Conservation (phyloP, 176 grass and related monocot genomes). For the Carex kokanica region DNA sequence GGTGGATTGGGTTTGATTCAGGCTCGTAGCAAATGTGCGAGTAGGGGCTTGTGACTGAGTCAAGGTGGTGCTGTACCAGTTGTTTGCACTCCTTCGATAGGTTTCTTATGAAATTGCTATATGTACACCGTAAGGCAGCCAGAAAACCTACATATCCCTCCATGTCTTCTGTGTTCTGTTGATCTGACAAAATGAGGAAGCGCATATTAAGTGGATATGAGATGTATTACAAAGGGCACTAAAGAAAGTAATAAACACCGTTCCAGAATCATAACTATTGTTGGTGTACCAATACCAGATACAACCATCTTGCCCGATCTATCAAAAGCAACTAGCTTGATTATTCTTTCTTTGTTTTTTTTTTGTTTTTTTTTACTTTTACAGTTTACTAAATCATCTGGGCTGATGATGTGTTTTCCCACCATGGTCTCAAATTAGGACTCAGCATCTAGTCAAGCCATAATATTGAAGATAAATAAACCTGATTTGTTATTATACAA, state of each 20-base stretch:
- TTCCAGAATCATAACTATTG: neutral
- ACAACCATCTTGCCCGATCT: neutral
- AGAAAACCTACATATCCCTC: constrained; percentile 93
- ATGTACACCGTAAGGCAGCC: constrained; percentile 67
- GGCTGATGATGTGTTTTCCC: neutral
- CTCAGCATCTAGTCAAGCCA: neutral
- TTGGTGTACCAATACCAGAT: neutral
- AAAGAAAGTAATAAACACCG: neutral
- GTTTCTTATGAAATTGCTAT: constrained; percentile 74
- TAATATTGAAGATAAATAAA: neutral
- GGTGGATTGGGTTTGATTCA: constrained; percentile 42
- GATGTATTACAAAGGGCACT: neutral
- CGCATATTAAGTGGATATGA: neutral
- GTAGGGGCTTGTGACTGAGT: constrained; percentile 84
- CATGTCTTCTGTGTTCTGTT: constrained; percentile 66
- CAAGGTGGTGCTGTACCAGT: constrained; percentile 76
- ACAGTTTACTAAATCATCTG: neutral
- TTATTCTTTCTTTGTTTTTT: neutral
- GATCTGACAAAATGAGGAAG: constrained; percentile 32
- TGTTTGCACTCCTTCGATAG: constrained; percentile 96
- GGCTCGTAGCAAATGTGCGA: constrained; percentile 84
- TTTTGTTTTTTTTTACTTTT: neutral
- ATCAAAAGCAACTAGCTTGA: neutral
- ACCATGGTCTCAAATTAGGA: neutral
- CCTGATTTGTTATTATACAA: neutral